A percentile compares a stretch with the other conserved stretches of the same genome.
Conservation (phyloP, 75 land plant genomes). For the Pinus tabuliformis region DNA sequence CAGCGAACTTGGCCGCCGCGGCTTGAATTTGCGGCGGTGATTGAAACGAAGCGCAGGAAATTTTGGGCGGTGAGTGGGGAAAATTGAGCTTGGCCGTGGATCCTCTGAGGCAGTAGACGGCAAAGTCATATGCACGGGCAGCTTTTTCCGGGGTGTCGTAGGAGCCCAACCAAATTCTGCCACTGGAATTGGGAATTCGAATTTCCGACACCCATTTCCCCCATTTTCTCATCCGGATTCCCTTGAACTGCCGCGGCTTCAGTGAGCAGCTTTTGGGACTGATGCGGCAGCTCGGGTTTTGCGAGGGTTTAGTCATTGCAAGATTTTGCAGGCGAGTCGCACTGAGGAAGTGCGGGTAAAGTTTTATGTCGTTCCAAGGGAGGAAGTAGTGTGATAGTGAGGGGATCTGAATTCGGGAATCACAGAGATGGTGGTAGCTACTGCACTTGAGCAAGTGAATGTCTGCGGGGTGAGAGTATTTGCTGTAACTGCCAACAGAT, state of each 20-base stretch:
- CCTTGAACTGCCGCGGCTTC: background rate
- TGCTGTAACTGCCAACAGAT: too few relatives aligned
- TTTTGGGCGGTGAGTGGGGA: background rate
- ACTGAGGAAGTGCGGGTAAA: too few relatives aligned
- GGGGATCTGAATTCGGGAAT: too few relatives aligned
- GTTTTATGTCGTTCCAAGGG: too few relatives aligned
- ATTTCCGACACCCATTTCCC: slow-evolving; percentile 47
- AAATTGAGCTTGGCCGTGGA: background rate
- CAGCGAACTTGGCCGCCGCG: background rate
- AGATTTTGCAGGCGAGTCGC: too few relatives aligned
- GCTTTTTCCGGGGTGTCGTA: slow-evolving; percentile 39
- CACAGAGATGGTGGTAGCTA: too few relatives aligned
- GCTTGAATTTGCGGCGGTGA: background rate
- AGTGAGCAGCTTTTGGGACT: too few relatives aligned
- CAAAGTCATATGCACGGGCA: slow-evolving; percentile 42
- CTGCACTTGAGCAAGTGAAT: too few relatives aligned
- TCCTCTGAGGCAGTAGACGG: slow-evolving; percentile 29
- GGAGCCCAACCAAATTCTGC: slow-evolving; percentile 47
- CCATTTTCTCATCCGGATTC: slow-evolving; percentile 37
- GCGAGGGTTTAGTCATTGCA: too few relatives aligned
- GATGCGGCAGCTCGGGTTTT: too few relatives aligned
- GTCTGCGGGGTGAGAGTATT: too few relatives aligned
- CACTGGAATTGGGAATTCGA: slow-evolving; percentile 31
- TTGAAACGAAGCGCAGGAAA: background rate
- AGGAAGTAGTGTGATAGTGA: too few relatives aligned